These are phyloP conservation scores for Penicillium verhagenii DNA, from an alignment of 495 filamentous ascomycete genomes.

Conservation along the genomic window DNA sequence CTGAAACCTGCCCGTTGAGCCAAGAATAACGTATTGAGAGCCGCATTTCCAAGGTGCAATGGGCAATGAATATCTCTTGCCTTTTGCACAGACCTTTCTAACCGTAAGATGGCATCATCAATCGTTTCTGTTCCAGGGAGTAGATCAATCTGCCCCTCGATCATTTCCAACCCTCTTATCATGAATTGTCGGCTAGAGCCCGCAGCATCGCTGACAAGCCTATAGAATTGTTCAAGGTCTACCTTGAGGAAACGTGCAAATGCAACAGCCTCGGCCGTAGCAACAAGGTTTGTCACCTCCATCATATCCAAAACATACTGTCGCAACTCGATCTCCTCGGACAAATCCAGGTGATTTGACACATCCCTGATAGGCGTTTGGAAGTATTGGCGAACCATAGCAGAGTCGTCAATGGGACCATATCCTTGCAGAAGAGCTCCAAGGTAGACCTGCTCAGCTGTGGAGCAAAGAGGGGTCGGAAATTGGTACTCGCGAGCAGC, in stretches of 20 bases:
- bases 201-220: conserved; percentile 68
- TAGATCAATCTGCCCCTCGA: conserved; percentile 31
- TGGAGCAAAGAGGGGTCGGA: conserved; percentile 67
- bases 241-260: conserved; percentile 63
- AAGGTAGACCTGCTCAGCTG: conserved; percentile 69
- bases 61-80: conserved; percentile 54
- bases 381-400: conserved; percentile 62
- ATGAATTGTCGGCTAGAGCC: conserved; percentile 63
- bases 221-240: conserved; percentile 63
- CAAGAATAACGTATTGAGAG: conserved; percentile 38
- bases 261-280: conserved; percentile 63
- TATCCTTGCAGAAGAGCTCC: conserved; percentile 59
- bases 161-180: conserved; percentile 56
- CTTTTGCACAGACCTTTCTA: conserved; percentile 60
- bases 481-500: conserved; percentile 60
- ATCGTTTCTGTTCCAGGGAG: conserved; percentile 46
- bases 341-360: conserved; percentile 17
- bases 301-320: conserved; percentile 60
- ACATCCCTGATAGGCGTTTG: conserved; percentile 40
- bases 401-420: conserved; percentile 66
- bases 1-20: conserved; percentile 35
- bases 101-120: conserved; percentile 50
- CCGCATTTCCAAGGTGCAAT: conserved; percentile 42
- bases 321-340: conserved; percentile 31
- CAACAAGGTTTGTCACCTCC: conserved; percentile 62